phyloP scores from a whole-genome alignment of 2,329 filamentous ascomycete species.

The Ilyonectria sp. region DNA sequence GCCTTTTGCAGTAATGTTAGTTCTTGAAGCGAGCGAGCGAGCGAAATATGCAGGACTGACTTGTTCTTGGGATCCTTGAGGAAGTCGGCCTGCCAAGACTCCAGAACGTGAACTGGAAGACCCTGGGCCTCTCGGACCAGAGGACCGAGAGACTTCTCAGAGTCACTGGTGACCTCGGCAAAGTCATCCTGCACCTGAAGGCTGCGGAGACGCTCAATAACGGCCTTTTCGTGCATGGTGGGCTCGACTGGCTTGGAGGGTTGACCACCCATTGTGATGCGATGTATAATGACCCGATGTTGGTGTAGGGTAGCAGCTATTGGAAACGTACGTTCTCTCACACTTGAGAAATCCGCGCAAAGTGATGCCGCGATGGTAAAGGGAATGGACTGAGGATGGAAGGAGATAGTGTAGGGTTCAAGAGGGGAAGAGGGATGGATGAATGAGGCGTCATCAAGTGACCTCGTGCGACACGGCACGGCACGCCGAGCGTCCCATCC shows the following conservation, averaged over 20 bases:
- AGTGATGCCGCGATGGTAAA: neutral
- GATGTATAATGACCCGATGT: constrained; percentile 5
- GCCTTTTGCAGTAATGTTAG: constrained; percentile 59
- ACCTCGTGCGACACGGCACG: constrained; percentile 15
- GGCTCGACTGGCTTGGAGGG: constrained; percentile 57
- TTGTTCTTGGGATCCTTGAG: constrained; percentile 77
- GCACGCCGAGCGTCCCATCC: neutral
- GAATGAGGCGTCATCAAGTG: neutral
- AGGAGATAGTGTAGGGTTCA: neutral
- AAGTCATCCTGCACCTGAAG: constrained; percentile 67
- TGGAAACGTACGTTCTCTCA: neutral
- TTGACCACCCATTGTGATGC: constrained; percentile 60
- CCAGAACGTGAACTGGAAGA: constrained; percentile 67
- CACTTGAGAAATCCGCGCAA: neutral
- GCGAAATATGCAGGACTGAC: constrained; percentile 53
- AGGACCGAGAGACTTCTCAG: constrained; percentile 42
- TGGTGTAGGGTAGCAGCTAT: neutral
- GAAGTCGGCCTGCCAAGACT: constrained; percentile 73
- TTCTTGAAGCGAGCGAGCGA: neutral
- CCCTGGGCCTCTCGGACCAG: constrained; percentile 54
- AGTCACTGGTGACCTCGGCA: constrained; percentile 62
- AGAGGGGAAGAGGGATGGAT: constrained; percentile 6
- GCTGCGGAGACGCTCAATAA: constrained; percentile 60
- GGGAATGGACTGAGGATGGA: neutral
- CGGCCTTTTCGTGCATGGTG: constrained; percentile 58